Percentiles rank a stretch among this genome's conserved stretches.
Conservation (phyloP, 805 yeast genomes). For the Debaryomyces prosopidis region DNA sequence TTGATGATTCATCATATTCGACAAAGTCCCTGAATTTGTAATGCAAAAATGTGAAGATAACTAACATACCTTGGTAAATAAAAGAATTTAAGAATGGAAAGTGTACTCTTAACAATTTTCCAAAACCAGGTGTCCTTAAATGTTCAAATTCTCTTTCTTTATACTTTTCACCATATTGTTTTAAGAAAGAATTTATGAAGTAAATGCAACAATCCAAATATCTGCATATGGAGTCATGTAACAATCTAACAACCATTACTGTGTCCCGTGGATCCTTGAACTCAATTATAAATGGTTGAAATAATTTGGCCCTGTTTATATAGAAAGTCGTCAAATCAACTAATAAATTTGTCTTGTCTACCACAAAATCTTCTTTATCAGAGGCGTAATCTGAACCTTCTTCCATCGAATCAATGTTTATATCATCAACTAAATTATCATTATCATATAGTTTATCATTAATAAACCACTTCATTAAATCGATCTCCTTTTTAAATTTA, state of each 20-base stretch:
- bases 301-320: constrained; percentile 51
- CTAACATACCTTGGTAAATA: constrained; percentile 52
- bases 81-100: constrained; percentile 52
- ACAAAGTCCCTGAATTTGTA: constrained; percentile 29
- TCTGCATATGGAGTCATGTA: constrained; percentile 37
- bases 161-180: constrained; percentile 12
- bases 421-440: constrained; percentile 8
- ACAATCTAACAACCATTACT: constrained; percentile 31
- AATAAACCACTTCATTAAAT: constrained; percentile 28
- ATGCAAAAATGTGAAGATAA: constrained; percentile 49
- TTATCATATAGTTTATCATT: constrained; percentile 3
- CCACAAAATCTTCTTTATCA: constrained; percentile 18
- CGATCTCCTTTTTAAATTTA: constrained; percentile 43
- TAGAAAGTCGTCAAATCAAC: constrained; percentile 49
- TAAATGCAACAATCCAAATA: constrained; percentile 36
- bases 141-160: constrained; percentile 5
- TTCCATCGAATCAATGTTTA: neutral
- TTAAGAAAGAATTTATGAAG: constrained; percentile 32
- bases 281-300: constrained; percentile 49
- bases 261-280: constrained; percentile 24
- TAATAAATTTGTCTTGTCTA: constrained; percentile 35
- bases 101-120: constrained; percentile 35
- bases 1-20: constrained; percentile 7
- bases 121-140: constrained; percentile 18
- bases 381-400: constrained; percentile 18